Base-by-base conservation (phyloP, 768 basidiomycete species). In the Peribolospora kevripleyi region DNA sequence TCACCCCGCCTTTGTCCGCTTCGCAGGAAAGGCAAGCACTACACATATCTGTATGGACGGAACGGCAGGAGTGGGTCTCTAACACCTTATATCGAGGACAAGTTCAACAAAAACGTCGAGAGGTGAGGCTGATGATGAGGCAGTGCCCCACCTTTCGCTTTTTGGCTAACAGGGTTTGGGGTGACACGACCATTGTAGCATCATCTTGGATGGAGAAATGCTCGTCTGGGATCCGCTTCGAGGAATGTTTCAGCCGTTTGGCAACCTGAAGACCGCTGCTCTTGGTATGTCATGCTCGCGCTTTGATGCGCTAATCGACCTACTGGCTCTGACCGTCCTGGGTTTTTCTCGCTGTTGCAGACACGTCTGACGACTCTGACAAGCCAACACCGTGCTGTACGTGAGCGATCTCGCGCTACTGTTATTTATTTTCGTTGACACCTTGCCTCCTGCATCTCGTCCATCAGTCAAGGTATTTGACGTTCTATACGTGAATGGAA, bases 161-260 rank as follows among this genome's bases (percentile, higher is more conserved):
- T 2, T 9, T 41, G 37, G 37, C 57, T 52, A 48, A 55, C 51
- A 54, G 41, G 55, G 43, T 42, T 2, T 25, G 9, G 0, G n/a
- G n/a, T n/a, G n/a, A n/a, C n/a, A n/a, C n/a, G 6, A 52, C 6
- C 6, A 5, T 43, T 36, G 3, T 55, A 95, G 91, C 51, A 81
- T 91, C 61, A 84, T 97, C 50, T 67, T 98, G 10, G 93, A 98
- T 61, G 93, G 93, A 0, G 93, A 98, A 66, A 97, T 98, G 91
- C 70, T 98, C 41, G 91, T 95, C 3, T 95, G 84, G 83, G 93
- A 97, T 67, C 91, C 91, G 0, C 72, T 82, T 3, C 79, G 84
- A 0, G 80, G 82, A 61, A 77, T 84, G 25, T 84, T 85, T 63
- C 70, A 93, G 14, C 85, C 91, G 0, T 98, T 98, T 58, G 93